These are phyloP conservation scores for Cryptomeria japonica DNA, from an alignment of 75 land plant species.

Conservation along the genomic window DNA sequence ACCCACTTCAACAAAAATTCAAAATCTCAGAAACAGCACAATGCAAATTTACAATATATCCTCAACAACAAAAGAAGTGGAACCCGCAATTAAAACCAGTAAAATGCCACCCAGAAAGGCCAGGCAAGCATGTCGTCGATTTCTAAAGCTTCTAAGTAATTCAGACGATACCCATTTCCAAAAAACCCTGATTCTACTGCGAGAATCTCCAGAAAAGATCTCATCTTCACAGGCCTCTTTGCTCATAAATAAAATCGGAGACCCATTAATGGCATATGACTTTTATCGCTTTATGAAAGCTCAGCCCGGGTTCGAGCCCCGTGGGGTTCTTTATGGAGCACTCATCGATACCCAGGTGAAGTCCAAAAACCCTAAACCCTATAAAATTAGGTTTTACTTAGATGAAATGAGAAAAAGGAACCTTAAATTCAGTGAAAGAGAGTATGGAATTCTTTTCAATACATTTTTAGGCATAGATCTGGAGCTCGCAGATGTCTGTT, in stretches of 20 bases:
- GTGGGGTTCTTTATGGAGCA: not conserved
- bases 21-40: not conserved
- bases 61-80: not conserved
- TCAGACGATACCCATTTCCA: not conserved
- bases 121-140: not conserved
- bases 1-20: not conserved
- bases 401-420: constrained; percentile 5
- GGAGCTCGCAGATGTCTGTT: not conserved
- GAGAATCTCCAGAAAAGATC: not conserved
- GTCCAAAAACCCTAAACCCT: constrained; percentile 10
- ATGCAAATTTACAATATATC: not conserved
- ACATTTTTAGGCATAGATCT: not conserved
- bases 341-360: constrained; percentile 8
- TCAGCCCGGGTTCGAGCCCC: not conserved
- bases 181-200: not conserved
- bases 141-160: not conserved
- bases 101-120: not conserved
- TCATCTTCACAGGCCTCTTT: constrained; percentile 2
- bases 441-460: not conserved
- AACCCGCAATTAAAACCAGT: not conserved
- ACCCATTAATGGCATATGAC: constrained; percentile 1
- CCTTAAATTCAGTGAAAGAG: not conserved
- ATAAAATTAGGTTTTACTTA: constrained; percentile 8
- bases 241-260: constrained; percentile 1
- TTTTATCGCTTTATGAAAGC: not conserved